Percentiles rank a stretch among this genome's conserved stretches.
phyloP scores from a whole-genome alignment of 2,329 filamentous ascomycete genomes.

The Amauroascus verrucosus region DNA sequence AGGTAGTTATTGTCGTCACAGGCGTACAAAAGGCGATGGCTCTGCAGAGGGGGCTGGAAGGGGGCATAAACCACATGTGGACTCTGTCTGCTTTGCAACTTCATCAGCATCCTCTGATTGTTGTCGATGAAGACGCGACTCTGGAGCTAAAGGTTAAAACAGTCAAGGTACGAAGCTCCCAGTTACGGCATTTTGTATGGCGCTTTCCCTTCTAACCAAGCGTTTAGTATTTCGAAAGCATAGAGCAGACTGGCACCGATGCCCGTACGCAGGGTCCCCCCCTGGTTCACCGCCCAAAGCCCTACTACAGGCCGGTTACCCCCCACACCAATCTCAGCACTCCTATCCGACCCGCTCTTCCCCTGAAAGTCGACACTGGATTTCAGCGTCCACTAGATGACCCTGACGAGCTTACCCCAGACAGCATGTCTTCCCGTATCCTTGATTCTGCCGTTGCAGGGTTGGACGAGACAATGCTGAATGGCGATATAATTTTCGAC shows the following conservation, averaged over 20 bases:
- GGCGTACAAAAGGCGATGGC: conserved; percentile 73
- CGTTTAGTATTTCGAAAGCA: conserved; percentile 57
- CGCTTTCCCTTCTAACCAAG: background rate
- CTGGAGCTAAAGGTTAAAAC: conserved; percentile 64
- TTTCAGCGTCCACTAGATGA: conserved; percentile 30
- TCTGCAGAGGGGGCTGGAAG: conserved; percentile 69
- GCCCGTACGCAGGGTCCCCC: conserved; percentile 35
- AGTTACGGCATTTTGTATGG: background rate
- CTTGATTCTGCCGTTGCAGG: conserved; percentile 38
- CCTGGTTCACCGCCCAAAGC: conserved; percentile 32
- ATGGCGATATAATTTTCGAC: conserved; percentile 34
- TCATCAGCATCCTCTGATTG: conserved; percentile 70
- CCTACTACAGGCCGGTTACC: conserved; percentile 20
- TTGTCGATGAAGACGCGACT: conserved; percentile 71
- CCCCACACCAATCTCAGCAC: conserved; percentile 24
- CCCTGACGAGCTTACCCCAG: conserved; percentile 37
- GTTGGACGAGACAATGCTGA: conserved; percentile 31
- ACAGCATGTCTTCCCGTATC: conserved; percentile 41
- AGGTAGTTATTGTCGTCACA: conserved; percentile 73
- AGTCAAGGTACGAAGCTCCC: conserved; percentile 38
- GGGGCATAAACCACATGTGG: conserved; percentile 84
- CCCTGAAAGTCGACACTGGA: conserved; percentile 37
- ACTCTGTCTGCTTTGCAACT: conserved; percentile 71
- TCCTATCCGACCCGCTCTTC: conserved; percentile 22
- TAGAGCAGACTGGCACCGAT: conserved; percentile 52